phyloP scores from a whole-genome alignment of 2,329 filamentous ascomycete species.

The Onygenales sp. region DNA sequence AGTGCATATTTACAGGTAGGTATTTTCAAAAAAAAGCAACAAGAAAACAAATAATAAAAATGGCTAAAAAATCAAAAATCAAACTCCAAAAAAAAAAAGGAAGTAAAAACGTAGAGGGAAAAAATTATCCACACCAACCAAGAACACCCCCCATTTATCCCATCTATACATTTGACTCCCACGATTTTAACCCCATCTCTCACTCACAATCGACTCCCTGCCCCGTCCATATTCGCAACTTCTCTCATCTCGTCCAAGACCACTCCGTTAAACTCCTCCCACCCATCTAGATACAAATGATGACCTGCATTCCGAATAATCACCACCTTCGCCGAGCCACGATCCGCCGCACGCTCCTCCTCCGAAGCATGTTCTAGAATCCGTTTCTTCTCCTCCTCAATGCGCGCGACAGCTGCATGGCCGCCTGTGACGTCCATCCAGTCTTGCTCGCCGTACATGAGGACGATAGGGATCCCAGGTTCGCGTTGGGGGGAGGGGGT shows the following conservation, averaged over 20 bases:
- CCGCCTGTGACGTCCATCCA: conserved; percentile 97
- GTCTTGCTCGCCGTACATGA: conserved; percentile 97
- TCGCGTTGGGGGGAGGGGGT: conserved; percentile 31
- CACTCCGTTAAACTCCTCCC: conserved; percentile 59
- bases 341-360: conserved; percentile 57
- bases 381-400: conserved; percentile 57
- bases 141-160: too few species aligned
- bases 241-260: conserved; percentile 59
- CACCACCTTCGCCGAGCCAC: conserved; percentile 72
- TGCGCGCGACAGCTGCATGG: conserved; percentile 65
- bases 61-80: too few species aligned
- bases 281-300: conserved; percentile 62
- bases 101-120: too few species aligned
- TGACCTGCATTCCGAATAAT: conserved; percentile 65
- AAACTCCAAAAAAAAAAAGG: too few species aligned
- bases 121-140: too few species aligned
- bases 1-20: too few species aligned
- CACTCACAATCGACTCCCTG: neutral
- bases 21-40: too few species aligned
- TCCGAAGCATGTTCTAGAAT: conserved; percentile 45
- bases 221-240: conserved; percentile 26
- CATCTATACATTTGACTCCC: too few species aligned
- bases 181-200: neutral
- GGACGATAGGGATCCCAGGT: conserved; percentile 69
- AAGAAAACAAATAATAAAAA: too few species aligned